Evolutionary conservation across 2,329 filamentous ascomycete species (phyloP), one percentile per base, ranked within the genome.

Genomic region (Calonectria henricotiae): DNA sequence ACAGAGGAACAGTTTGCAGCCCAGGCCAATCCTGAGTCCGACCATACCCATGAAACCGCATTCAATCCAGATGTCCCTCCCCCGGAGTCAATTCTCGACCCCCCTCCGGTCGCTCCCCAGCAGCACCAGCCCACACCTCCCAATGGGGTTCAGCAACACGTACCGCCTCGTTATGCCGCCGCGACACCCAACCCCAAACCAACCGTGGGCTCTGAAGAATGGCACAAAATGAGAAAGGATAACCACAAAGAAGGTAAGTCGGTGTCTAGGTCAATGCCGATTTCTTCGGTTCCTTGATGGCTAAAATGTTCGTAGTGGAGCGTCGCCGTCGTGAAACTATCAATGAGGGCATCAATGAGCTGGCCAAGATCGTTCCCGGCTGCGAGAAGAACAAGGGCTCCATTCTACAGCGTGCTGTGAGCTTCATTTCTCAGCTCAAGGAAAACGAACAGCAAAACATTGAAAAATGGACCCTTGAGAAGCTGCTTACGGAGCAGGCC

Each of bases 301-400:
- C 76, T 80, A 78, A 82, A 75, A 70, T 25, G 75, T 58, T 30
- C 8, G 54, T 65, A 98, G 96, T 99, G 72, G 96, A 99, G 84
- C 94, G 96, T 71, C 94, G 96, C 69, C 94, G 96, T 51, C 94
- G 96, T 73, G 96, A 99, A 84, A 98, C 96, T 0, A 99, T 99
- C 82, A 99, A 99, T 75, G 96, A 99, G 83, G 96, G 96, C 61
- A 99, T 99, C 77, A 98, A 98, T 79, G 96, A 98, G 83, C 90
- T 99, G 35, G 94, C 96, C 75, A 98, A 98, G 85, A 97, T 99
- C 75, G 96, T 99, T 0, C 96, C 96, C 0, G 95, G 95, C 15
- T 98, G 96, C 79, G 96, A 99, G 84, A 99, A 98, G 88, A 98
- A 99, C 86, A 99, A 99, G 84, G 96, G 96, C 0, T 97, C 95